Percentiles rank a stretch among this genome's conserved stretches.
These are phyloP conservation scores for Jatropha podagrica DNA, from an alignment of 441 rosid genomes.

Conservation along the genomic window DNA sequence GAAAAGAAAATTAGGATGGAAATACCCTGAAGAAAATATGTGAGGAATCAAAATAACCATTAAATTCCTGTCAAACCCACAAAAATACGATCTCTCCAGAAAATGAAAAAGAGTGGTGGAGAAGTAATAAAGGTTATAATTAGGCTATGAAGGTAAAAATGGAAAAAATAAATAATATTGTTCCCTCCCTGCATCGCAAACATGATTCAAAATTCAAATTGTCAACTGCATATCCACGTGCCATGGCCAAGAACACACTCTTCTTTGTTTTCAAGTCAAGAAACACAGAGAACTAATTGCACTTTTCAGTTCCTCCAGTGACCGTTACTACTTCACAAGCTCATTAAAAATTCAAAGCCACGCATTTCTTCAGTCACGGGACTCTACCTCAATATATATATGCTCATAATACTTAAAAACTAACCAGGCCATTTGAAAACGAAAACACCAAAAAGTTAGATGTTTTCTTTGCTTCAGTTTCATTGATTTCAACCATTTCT, in stretches of 20 bases:
- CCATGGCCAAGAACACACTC: not conserved
- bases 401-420: not conserved
- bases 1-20: too few relatives aligned
- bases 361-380: not conserved
- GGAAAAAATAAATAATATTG: not conserved
- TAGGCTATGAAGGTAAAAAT: too few relatives aligned
- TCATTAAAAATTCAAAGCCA: not conserved
- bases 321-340: not conserved
- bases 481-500: not conserved
- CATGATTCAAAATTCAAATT: conserved; percentile 2
- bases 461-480: not conserved
- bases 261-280: conserved; percentile 20
- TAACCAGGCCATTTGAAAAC: not conserved
- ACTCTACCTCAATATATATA: too few relatives aligned
- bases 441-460: conserved; percentile 4
- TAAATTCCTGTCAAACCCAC: too few relatives aligned
- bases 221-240: not conserved
- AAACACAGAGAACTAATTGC: conserved; percentile 5
- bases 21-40: too few relatives aligned
- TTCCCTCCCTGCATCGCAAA: conserved; percentile 19
- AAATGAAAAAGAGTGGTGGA: too few relatives aligned
- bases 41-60: too few relatives aligned
- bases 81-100: too few relatives aligned
- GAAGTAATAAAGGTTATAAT: too few relatives aligned
- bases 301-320: conserved; percentile 4